These are phyloP conservation scores for Pythium plurisporium DNA, from an alignment of 352 stramenopile species.

Conservation along the genomic window DNA sequence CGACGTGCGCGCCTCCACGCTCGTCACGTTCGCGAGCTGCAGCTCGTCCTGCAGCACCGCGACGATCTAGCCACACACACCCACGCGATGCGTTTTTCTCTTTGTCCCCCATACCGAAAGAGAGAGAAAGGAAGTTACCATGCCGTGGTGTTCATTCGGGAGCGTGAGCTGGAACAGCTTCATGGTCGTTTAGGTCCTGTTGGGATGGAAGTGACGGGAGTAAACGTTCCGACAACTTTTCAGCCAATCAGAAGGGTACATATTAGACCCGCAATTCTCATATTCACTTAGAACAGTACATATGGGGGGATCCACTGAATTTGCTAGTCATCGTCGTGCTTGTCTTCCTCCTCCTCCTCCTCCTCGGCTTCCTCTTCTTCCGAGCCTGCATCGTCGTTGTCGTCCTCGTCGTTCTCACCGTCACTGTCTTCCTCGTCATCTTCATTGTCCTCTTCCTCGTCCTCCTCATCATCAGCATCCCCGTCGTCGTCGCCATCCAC, in stretches of 20 bases:
- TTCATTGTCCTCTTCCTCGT: slow-evolving; percentile 15
- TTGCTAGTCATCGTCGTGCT: slow-evolving; percentile 6
- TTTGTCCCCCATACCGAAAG: too few relatives aligned
- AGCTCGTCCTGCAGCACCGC: slow-evolving; percentile 77
- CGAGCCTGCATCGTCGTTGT: slow-evolving; percentile 10
- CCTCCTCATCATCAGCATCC: slow-evolving; percentile 18
- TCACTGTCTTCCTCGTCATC: slow-evolving; percentile 25
- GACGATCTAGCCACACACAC: slow-evolving; percentile 70
- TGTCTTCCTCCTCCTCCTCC: slow-evolving; percentile 7
- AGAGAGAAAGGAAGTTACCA: slow-evolving; percentile 23
- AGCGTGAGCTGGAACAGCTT: slow-evolving; percentile 89
- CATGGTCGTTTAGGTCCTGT: slow-evolving; percentile 33
- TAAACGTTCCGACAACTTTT: neutral
- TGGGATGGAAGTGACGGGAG: neutral
- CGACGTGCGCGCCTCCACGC: slow-evolving; percentile 78
- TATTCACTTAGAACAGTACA: neutral
- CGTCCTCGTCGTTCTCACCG: slow-evolving; percentile 22
- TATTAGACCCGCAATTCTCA: neutral
- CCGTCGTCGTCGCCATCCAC: slow-evolving; percentile 15
- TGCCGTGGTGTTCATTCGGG: slow-evolving; percentile 77
- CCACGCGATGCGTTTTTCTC: too few relatives aligned
- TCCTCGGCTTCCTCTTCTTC: slow-evolving; percentile 18
- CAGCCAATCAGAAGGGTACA: too few relatives aligned
- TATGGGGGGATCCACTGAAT: too few relatives aligned
- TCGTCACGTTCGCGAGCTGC: slow-evolving; percentile 80